Evolutionary conservation across 1,284 basidiomycete species (phyloP), one percentile per base, ranked within the genome.

Genomic region (Pisolithus thermaeus): DNA sequence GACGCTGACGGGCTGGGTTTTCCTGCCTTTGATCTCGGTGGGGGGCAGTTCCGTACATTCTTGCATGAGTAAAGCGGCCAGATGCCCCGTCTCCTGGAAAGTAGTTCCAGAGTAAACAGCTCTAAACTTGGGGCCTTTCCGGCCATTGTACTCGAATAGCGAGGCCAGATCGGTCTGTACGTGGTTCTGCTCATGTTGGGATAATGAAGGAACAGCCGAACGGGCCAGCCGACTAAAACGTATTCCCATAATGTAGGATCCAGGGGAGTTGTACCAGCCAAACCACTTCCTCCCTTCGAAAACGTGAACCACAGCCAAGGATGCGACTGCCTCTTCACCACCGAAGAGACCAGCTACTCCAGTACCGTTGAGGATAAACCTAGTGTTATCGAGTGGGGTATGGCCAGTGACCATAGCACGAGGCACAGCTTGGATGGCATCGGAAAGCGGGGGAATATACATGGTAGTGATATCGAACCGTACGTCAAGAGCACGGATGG

Each of bases 231-330:
- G 48, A 7, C 48, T 56, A 30, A 56, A 61, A 18, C 54, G 45
- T 36, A 56, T 57, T 20, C 55, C 60, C 11, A 61, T 51, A 14
- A 35, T 51, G 30, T 58, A 61, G 12, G 54, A 53, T 37, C 60
- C 60, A 23, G 60, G 59, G 9, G 59, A 59, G 43, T 61, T 61
- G 46, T 61, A 61, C 60, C 60, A 60, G 16, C 60, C 60, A 27
- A 61, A 18, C 57, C 59, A 61, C 37, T 41, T 56, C 37, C 56
- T 54, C 7, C 50, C 54, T 35, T 50, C 42, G 39, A 52, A 59
- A 20, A 61, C 35, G 42, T 59, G 56, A 7, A 61, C 56, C 4
- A 55, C 55, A 7, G 52, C 50, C 55, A 60, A 58, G 3, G 60
- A 57, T 28, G 32, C 12, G 11, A 35, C 14, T 3, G 32, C 32